These are phyloP conservation scores for Aureobasidium sp. DNA, from an alignment of 2,329 filamentous ascomycete genomes.

Conservation along the genomic window DNA sequence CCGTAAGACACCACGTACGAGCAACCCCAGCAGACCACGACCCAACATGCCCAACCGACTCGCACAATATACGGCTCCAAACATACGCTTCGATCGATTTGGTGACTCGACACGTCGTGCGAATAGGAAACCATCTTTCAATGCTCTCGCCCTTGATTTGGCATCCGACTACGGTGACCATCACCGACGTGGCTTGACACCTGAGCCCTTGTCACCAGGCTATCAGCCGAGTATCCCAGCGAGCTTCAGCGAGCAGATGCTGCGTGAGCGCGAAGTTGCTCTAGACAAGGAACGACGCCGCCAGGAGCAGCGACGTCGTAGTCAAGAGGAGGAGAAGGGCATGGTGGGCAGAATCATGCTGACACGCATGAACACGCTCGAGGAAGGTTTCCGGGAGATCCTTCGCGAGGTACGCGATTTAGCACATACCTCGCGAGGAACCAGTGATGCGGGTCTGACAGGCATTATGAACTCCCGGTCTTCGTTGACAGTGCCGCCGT, in stretches of 20 bases:
- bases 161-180: conserved; percentile 62
- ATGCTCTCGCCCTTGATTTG: conserved; percentile 53
- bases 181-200: conserved; percentile 35
- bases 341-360: conserved; percentile 74
- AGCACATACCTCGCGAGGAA: conserved; percentile 19
- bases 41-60: conserved; percentile 47
- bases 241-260: conserved; percentile 41
- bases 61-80: conserved; percentile 48
- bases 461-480: conserved; percentile 2
- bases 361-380: conserved; percentile 83
- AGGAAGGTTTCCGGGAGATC: conserved; percentile 77
- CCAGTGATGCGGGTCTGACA: conserved; percentile 18
- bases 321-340: conserved; percentile 50
- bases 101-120: conserved; percentile 9
- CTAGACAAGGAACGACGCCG: conserved; percentile 21
- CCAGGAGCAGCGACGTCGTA: conserved; percentile 27
- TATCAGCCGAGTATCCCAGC: conserved; percentile 27
- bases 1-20: conserved; percentile 1
- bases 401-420: conserved; percentile 27
- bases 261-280: conserved; percentile 43
- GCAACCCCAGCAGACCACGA: conserved; percentile 37
- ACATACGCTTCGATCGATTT: conserved; percentile 37
- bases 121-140: conserved; percentile 52
- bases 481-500: background rate
- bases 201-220: conserved; percentile 37